Evolutionary conservation across 2,329 filamentous ascomycete species (phyloP), one percentile per base, ranked within the genome.

Genomic region (Cladosporium oxysporum): DNA sequence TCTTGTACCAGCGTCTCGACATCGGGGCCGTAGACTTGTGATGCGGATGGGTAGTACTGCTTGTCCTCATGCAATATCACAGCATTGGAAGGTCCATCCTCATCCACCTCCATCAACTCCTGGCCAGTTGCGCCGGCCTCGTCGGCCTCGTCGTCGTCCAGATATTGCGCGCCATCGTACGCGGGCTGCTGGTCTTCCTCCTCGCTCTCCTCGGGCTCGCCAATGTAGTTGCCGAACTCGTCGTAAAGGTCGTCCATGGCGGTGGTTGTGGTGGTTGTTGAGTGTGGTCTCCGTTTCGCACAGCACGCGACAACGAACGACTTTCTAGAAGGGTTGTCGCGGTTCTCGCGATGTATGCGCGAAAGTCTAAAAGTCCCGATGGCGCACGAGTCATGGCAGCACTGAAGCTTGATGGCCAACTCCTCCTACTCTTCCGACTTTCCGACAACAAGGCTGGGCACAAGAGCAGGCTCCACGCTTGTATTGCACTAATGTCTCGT

Each of bases 31-130:
- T 98, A 99, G 50, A 97, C 89, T 79, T 99, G 95, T 76, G 94
- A 90, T 65, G 95, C 95, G n/a, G 93, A 97, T 33, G 95, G 95
- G 77, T 99, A 99, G 80, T 99, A 99, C 78, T 98, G 95, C 79
- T 99, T 99, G 82, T 99, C 95, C 83, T 99, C 95, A 81, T 99
- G 95, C 55, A 99, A 86, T 66, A 99, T 87, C n/a, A 99, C 93
- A 61, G 95, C 94, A 78, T 98, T 99, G 5, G 93, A 97, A 3
- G 94, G 91, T 16, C 91, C 93, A 58, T 93, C 90, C 78, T 92
- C 88, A 76, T 98, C 94, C 52, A 98, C 82, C 74, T 98, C 92
- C 94, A 99, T 98, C 73, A 95, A 82, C 80, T 97, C 91, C 77
- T 96, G 90, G 55, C 90, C 90, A 44, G 88, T 84, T 49, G 80